Percentiles rank a stretch among this genome's conserved stretches.
Conservation (phyloP, 768 basidiomycete species). For the Suillus hirtellus region DNA sequence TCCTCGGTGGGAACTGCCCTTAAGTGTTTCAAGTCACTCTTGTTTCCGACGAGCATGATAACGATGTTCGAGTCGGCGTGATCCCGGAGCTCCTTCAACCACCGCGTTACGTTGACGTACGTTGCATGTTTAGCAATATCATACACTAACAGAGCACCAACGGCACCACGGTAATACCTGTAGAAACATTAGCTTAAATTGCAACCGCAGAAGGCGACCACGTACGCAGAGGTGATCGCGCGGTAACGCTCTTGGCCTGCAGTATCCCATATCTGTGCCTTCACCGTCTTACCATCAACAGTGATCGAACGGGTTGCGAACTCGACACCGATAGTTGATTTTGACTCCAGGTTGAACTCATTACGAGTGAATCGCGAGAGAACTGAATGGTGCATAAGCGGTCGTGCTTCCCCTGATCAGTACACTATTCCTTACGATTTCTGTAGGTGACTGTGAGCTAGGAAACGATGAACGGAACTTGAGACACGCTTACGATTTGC, state of each 20-base stretch:
- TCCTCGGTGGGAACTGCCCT: constrained; percentile 97
- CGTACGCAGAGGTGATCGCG: constrained; percentile 94
- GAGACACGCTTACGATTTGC: constrained; percentile 86
- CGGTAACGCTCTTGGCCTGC: constrained; percentile 98
- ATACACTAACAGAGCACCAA: constrained; percentile 90
- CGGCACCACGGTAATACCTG: constrained; percentile 97
- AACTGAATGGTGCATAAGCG: constrained; percentile 50
- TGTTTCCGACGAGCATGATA: constrained; percentile 97
- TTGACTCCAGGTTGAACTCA: constrained; percentile 98
- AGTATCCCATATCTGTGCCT: constrained; percentile 99
- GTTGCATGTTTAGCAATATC: constrained; percentile 94
- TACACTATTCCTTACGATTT: constrained; percentile 31
- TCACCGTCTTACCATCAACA: constrained; percentile 96
- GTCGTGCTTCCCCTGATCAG: background rate
- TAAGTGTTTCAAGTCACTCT: constrained; percentile 98
- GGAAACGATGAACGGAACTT: constrained; percentile 7
- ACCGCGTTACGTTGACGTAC: constrained; percentile 90
- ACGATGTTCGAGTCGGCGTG: constrained; percentile 93
- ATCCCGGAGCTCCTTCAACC: constrained; percentile 96
- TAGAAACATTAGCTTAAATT: constrained; percentile 2
- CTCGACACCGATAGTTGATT: constrained; percentile 99
- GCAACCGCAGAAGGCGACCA: constrained; percentile 13
- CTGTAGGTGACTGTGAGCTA: constrained; percentile 19
- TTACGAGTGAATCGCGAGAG: constrained; percentile 99
- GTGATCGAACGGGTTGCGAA: constrained; percentile 95